These are phyloP conservation scores for Malus sieversii DNA, from an alignment of 306 rosid species.

Conservation along the genomic window DNA sequence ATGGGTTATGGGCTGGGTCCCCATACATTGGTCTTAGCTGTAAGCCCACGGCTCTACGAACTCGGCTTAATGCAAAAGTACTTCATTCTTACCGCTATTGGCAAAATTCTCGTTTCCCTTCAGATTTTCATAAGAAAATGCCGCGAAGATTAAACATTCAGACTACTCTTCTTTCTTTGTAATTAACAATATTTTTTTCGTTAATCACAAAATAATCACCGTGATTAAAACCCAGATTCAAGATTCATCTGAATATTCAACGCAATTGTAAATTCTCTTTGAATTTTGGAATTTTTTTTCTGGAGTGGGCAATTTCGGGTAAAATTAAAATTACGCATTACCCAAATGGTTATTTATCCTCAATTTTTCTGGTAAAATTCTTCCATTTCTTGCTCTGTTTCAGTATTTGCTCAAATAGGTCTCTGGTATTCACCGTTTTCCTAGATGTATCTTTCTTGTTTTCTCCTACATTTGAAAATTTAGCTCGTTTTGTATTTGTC, in stretches of 20 bases:
- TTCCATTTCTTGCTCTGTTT: neutral
- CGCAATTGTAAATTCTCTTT: neutral
- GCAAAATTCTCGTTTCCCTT: neutral
- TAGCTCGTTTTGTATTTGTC: neutral
- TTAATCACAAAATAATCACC: neutral
- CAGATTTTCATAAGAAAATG: neutral
- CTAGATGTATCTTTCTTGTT: neutral
- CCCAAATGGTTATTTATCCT: neutral
- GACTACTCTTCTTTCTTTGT: neutral
- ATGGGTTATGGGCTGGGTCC: neutral
- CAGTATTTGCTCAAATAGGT: neutral
- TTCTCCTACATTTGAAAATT: neutral
- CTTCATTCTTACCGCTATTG: neutral
- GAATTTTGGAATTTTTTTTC: neutral
- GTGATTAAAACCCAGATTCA: neutral
- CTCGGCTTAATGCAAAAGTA: neutral
- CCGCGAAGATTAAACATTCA: neutral
- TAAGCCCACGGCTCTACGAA: neutral
- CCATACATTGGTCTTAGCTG: neutral
- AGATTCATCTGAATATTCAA: slow-evolving; percentile 1
- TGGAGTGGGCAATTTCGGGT: neutral
- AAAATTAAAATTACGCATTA: neutral
- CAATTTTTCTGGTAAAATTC: neutral
- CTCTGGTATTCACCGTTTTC: neutral
- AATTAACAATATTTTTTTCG: neutral